Conservation (phyloP, 495 filamentous ascomycete species). For the Aspergillus haitiensis region DNA sequence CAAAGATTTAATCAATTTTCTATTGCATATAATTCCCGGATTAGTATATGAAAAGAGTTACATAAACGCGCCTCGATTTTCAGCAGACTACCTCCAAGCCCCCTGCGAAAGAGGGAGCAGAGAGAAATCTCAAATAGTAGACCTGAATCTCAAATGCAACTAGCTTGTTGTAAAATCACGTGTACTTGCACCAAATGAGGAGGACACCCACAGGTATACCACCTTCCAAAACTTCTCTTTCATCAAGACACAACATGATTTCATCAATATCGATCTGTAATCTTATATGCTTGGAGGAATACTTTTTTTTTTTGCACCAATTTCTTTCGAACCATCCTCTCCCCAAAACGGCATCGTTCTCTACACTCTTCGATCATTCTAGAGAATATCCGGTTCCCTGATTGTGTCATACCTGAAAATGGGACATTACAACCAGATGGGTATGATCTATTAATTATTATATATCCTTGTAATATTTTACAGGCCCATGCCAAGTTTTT, state of each 20-base stretch:
- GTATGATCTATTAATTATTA: conserved; percentile 4
- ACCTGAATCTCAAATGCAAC: not conserved
- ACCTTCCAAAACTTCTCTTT: not conserved
- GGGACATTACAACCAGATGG: not conserved
- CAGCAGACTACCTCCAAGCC: not conserved
- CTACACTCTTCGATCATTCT: too few relatives aligned
- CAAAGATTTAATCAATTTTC: not conserved
- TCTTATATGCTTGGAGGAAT: too few relatives aligned
- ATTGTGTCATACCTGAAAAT: not conserved
- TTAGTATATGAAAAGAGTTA: not conserved
- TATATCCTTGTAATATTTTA: not conserved
- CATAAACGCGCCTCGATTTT: not conserved
- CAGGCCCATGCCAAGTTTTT: not conserved
- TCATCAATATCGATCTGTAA: too few relatives aligned
- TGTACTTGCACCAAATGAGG: not conserved
- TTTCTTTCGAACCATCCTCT: too few relatives aligned
- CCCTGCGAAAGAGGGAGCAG: not conserved
- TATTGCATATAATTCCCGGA: not conserved
- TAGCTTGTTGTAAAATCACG: conserved; percentile 5
- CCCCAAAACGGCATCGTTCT: too few relatives aligned
- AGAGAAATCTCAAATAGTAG: not conserved
- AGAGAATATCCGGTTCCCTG: not conserved
- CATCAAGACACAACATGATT: too few relatives aligned
- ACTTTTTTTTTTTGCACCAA: too few relatives aligned
- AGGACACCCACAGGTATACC: not conserved